A percentile compares a stretch with the other conserved stretches of the same genome.
Evolutionary conservation across 495 filamentous ascomycete species (phyloP).

Genomic region (Podospora tetraspora): DNA sequence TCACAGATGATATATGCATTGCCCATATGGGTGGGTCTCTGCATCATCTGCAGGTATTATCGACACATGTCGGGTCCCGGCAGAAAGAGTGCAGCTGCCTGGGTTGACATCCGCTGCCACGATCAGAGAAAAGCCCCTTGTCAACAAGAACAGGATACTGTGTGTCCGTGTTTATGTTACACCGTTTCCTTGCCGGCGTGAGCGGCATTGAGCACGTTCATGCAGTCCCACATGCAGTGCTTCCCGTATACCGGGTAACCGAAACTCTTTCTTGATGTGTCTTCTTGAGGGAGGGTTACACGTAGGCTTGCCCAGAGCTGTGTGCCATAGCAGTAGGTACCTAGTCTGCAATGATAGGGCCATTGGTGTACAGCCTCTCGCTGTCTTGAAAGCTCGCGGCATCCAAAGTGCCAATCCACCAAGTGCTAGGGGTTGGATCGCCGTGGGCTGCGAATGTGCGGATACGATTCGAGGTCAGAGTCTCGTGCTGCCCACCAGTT

Average conservation of each 20-base stretch:
- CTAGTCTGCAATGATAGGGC: background rate
- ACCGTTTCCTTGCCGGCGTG: background rate
- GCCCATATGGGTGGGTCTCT: background rate
- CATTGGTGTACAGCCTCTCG: background rate
- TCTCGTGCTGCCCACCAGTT: no score
- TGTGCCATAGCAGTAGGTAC: background rate
- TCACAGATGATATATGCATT: background rate
- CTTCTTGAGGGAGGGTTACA: background rate
- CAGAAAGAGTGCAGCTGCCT: background rate
- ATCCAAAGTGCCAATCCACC: background rate
- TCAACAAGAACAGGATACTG: background rate
- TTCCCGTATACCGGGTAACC: background rate
- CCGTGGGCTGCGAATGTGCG: no score
- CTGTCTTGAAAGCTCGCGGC: background rate
- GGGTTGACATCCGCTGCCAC: background rate
- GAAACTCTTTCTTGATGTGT: background rate
- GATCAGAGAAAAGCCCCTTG: no score
- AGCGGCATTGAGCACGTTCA: background rate
- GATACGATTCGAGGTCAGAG: no score
- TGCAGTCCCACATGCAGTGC: background rate
- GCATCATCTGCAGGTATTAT: background rate
- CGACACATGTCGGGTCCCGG: background rate
- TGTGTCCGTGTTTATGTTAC: no score
- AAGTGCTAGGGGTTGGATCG: background rate
- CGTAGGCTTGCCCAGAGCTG: no score